Evolutionary conservation across 768 basidiomycete genomes (phyloP).

Genomic region (Tulasnella sp.): DNA sequence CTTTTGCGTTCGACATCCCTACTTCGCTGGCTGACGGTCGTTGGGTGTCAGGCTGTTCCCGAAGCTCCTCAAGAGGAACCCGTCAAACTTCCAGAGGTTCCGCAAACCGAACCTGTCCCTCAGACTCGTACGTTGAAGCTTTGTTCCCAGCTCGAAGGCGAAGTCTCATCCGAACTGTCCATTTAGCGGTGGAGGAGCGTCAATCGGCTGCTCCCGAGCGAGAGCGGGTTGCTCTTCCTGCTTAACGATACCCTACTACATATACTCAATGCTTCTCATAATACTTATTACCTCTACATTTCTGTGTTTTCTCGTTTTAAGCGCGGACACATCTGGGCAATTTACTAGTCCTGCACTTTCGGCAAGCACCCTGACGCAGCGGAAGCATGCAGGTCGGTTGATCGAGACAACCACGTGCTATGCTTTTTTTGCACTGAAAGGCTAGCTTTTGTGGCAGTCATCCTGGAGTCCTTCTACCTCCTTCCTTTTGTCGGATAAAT

Average conservation of each 20-base stretch:
- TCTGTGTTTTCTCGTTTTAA: too few species aligned
- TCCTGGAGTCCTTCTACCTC: too few species aligned
- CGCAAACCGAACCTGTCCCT: slow-evolving; percentile 33
- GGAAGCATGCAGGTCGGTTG: slow-evolving; percentile 15
- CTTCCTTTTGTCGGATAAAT: too few species aligned
- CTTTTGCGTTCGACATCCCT: background rate
- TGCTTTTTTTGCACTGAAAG: background rate
- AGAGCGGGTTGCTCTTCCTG: background rate
- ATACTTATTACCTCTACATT: too few species aligned
- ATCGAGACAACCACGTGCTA: slow-evolving; percentile 14
- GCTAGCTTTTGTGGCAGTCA: too few species aligned
- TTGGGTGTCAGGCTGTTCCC: slow-evolving; percentile 12
- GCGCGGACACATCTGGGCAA: too few species aligned
- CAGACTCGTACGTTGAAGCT: background rate
- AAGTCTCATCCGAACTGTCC: background rate
- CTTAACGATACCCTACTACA: background rate
- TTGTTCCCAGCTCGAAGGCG: background rate
- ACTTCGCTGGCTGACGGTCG: slow-evolving; percentile 20
- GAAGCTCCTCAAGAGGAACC: slow-evolving; percentile 22
- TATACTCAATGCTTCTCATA: background rate
- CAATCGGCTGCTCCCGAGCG: background rate
- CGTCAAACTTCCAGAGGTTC: slow-evolving; percentile 43
- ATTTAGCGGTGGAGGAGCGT: background rate
- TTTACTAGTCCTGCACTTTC: too few species aligned
- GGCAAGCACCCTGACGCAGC: slow-evolving; percentile 14